Conservation (phyloP, 352 stramenopile genomes). For the Thraustochytrium striatum region DNA sequence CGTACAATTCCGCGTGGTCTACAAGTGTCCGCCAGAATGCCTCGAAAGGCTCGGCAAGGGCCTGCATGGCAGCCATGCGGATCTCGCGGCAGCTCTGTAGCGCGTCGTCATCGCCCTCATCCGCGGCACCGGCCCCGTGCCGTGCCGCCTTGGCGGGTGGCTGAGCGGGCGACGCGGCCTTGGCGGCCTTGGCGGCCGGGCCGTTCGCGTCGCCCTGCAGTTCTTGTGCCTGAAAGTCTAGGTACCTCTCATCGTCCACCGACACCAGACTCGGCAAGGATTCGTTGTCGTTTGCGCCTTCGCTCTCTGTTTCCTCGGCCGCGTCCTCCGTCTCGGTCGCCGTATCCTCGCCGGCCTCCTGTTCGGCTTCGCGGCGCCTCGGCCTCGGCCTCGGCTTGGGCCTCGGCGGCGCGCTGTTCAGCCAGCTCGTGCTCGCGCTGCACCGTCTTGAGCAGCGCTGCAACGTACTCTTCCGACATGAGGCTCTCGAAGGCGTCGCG, state of each 20-base stretch:
- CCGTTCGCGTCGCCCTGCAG: not conserved
- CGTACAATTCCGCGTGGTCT: constrained; percentile 9
- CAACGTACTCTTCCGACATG: constrained; percentile 31
- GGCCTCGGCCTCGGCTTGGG: not conserved
- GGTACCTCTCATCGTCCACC: not conserved
- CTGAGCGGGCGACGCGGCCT: not conserved
- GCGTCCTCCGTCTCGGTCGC: not conserved
- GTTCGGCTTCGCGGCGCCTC: not conserved
- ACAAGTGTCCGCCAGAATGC: not conserved
- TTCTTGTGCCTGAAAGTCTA: not conserved
- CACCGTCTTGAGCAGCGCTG: not conserved
- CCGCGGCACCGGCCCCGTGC: not conserved
- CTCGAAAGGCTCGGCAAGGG: not conserved
- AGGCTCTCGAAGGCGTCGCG: not conserved
- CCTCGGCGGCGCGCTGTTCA: not conserved
- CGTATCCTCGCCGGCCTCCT: not conserved
- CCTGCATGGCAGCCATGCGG: constrained; percentile 20
- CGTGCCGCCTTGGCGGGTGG: not conserved
- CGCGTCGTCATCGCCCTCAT: constrained; percentile 14
- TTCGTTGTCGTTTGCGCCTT: not conserved
- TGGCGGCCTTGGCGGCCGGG: not conserved
- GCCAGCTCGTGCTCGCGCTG: not conserved
- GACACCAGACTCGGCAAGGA: not conserved
- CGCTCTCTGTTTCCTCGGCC: not conserved
- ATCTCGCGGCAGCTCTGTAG: constrained; percentile 27